Conservation (phyloP, 2,329 filamentous ascomycete genomes). For the Fusarium sp. region DNA sequence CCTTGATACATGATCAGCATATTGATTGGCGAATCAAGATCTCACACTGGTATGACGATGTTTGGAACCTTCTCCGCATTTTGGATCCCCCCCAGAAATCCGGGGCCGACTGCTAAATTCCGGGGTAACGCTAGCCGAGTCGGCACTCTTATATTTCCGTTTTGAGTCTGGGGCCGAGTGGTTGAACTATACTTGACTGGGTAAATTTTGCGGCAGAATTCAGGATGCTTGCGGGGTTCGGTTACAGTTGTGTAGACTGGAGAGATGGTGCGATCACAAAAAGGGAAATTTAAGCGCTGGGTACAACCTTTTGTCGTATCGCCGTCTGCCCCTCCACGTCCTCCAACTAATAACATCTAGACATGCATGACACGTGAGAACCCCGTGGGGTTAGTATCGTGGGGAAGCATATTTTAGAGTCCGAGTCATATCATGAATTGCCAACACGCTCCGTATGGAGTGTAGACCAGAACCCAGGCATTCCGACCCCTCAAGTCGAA, state of each 20-base stretch:
- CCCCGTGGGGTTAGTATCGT: neutral
- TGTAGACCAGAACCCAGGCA: neutral
- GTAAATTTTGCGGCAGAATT: neutral
- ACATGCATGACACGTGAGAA: neutral
- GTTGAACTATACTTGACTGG: neutral
- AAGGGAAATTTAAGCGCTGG: neutral
- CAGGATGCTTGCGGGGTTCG: neutral
- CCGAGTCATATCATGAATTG: neutral
- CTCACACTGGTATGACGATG: neutral
- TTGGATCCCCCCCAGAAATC: too few relatives aligned
- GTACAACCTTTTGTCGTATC: neutral
- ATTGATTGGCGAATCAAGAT: neutral
- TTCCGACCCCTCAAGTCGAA: neutral
- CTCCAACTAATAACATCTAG: neutral
- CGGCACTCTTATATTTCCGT: neutral
- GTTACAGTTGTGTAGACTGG: too few relatives aligned
- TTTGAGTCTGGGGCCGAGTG: neutral
- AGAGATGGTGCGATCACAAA: neutral
- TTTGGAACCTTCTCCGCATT: neutral
- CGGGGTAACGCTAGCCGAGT: neutral
- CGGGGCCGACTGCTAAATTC: neutral
- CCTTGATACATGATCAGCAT: neutral
- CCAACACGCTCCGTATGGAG: neutral
- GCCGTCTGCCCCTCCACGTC: neutral
- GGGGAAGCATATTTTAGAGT: neutral